A percentile compares a stretch with the other conserved stretches of the same genome.
These are phyloP conservation scores for Penicillium sp. DNA, from an alignment of 2,329 filamentous ascomycete genomes.

Conservation along the genomic window DNA sequence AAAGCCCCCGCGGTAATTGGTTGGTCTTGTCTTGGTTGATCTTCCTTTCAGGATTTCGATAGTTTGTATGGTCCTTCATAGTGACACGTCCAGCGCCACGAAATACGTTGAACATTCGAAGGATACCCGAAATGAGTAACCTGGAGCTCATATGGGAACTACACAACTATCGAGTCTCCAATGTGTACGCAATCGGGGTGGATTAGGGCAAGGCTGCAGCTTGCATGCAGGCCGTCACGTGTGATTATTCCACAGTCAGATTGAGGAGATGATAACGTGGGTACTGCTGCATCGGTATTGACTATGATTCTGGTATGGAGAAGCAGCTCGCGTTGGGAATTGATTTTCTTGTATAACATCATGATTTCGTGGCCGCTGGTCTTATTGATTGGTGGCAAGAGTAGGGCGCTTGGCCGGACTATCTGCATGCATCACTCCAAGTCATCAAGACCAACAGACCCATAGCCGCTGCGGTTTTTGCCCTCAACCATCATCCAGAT, in stretches of 20 bases:
- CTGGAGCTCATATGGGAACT: not conserved
- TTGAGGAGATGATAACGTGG: not conserved
- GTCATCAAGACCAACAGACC: not conserved
- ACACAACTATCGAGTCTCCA: not conserved
- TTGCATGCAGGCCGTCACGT: slow-evolving; percentile 13
- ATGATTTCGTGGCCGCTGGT: not conserved
- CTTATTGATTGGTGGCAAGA: not conserved
- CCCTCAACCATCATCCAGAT: not conserved
- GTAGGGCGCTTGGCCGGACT: not conserved
- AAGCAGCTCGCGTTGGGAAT: not conserved
- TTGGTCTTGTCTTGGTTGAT: too few species aligned
- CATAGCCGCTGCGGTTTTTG: not conserved
- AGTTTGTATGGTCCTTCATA: too few species aligned
- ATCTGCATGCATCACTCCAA: not conserved
- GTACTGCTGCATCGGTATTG: not conserved
- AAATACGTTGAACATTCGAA: not conserved
- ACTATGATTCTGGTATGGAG: too few species aligned
- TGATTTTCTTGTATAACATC: not conserved
- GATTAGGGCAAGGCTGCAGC: slow-evolving; percentile 10
- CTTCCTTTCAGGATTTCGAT: not conserved
- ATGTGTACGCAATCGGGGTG: not conserved
- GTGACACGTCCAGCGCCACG: not conserved
- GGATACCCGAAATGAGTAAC: not conserved
- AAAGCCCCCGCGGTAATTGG: too few species aligned
- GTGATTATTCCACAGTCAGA: slow-evolving; percentile 1